phyloP scores from a whole-genome alignment of 495 filamentous ascomycete species.

The Friedmanniomyces simplex region DNA sequence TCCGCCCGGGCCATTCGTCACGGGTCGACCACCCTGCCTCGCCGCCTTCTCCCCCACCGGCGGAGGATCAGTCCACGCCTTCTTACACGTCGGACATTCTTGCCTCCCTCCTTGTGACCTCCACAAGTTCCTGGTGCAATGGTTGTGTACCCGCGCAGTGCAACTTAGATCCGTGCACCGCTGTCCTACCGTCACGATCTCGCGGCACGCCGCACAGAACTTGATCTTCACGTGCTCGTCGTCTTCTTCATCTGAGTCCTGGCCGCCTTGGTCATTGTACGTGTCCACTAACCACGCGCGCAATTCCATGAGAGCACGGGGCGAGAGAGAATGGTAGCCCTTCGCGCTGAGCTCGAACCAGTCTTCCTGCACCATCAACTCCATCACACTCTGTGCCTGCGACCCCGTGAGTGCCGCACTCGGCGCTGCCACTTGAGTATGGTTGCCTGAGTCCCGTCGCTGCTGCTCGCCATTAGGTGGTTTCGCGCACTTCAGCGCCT shows the following conservation, averaged over 20 bases:
- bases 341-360: constrained; percentile 69
- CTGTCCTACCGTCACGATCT: constrained; percentile 82
- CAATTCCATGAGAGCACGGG: constrained; percentile 76
- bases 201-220: constrained; percentile 78
- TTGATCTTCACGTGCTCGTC: constrained; percentile 54
- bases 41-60: constrained; percentile 75
- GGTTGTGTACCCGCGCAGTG: constrained; percentile 60
- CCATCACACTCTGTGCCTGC: constrained; percentile 64
- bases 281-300: constrained; percentile 67
- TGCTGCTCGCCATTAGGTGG: constrained; percentile 29
- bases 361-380: constrained; percentile 60
- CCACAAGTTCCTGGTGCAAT: constrained; percentile 65
- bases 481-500: constrained; percentile 58
- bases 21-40: constrained; percentile 3
- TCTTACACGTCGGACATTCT: constrained; percentile 65
- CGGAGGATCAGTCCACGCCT: constrained; percentile 59
- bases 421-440: constrained; percentile 30
- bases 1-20: background rate
- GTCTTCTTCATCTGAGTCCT: constrained; percentile 39
- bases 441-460: constrained; percentile 29
- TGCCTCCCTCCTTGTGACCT: constrained; percentile 44
- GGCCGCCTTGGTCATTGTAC: constrained; percentile 63
- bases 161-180: constrained; percentile 64
- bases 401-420: constrained; percentile 54
- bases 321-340: constrained; percentile 63